Evolutionary conservation across 2,329 filamentous ascomycete genomes (phyloP).

Genomic region (Uncinocarpus reesii): DNA sequence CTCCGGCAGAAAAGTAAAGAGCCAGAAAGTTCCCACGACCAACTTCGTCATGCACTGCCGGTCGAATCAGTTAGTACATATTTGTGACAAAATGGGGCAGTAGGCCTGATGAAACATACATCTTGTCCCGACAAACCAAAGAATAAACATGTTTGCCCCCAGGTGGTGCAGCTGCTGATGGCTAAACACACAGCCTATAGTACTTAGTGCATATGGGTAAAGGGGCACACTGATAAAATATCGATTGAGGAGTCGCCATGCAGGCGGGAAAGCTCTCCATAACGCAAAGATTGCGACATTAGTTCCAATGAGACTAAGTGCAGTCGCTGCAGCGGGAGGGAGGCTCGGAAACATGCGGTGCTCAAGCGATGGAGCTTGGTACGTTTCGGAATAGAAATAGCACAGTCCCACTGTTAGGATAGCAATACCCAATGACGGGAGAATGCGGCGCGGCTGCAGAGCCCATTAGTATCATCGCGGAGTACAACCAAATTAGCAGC

Average conservation of each 20-base stretch:
- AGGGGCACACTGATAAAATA: conserved; percentile 46
- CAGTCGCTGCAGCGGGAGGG: conserved; percentile 44
- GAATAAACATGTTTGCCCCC: conserved; percentile 43
- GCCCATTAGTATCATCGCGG: neutral
- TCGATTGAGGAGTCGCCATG: conserved; percentile 48
- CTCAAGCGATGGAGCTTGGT: conserved; percentile 39
- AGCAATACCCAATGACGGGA: conserved; percentile 35
- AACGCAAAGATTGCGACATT: conserved; percentile 43
- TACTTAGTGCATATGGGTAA: conserved; percentile 44
- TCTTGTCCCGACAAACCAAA: conserved; percentile 46
- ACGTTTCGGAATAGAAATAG: conserved; percentile 39
- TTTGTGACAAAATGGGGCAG: neutral
- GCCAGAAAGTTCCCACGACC: conserved; percentile 47
- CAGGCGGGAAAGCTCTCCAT: conserved; percentile 42
- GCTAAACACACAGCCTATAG: conserved; percentile 47
- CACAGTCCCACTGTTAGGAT: conserved; percentile 33
- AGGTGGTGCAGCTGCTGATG: conserved; percentile 47
- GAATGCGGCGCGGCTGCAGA: conserved; percentile 35
- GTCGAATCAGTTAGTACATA: neutral
- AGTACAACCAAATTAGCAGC: neutral
- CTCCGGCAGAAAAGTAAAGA: conserved; percentile 42
- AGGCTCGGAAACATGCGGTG: conserved; percentile 43
- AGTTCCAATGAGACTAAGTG: conserved; percentile 40
- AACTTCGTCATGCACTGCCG: conserved; percentile 44
- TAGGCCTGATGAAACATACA: conserved; percentile 26